Evolutionary conservation across 2,329 filamentous ascomycete genomes (phyloP).

Genomic region (Helotiales sp.): DNA sequence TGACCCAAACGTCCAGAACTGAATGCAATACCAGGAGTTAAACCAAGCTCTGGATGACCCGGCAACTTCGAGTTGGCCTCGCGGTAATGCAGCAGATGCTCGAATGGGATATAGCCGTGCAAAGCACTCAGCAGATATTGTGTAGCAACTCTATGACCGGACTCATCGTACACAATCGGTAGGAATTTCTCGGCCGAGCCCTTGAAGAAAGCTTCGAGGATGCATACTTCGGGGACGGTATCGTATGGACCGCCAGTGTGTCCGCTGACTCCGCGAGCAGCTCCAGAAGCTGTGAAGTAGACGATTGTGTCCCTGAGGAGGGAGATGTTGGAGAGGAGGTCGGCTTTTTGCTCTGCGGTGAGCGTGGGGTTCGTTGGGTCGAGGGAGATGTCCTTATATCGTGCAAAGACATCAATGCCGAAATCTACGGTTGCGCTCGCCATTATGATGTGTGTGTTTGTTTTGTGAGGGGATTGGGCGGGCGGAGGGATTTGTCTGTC

Average conservation of each 20-base stretch:
- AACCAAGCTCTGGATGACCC: slow-evolving; percentile 47
- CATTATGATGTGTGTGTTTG: slow-evolving; percentile 21
- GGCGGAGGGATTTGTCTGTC: not conserved
- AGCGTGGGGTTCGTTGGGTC: slow-evolving; percentile 45
- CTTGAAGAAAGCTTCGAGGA: slow-evolving; percentile 46
- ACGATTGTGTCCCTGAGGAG: slow-evolving; percentile 48
- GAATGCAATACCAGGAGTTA: slow-evolving; percentile 48
- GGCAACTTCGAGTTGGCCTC: slow-evolving; percentile 48
- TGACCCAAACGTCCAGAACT: slow-evolving; percentile 49
- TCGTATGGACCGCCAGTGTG: slow-evolving; percentile 49
- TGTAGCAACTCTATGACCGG: slow-evolving; percentile 48
- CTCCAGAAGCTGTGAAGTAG: slow-evolving; percentile 47
- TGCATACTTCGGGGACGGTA: slow-evolving; percentile 48
- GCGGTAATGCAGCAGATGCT: slow-evolving; percentile 49
- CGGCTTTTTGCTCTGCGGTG: slow-evolving; percentile 44
- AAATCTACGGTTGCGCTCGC: slow-evolving; percentile 33
- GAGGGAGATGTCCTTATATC: slow-evolving; percentile 35
- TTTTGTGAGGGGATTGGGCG: not conserved
- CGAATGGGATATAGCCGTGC: slow-evolving; percentile 45
- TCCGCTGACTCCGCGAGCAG: slow-evolving; percentile 46
- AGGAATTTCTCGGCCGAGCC: slow-evolving; percentile 43
- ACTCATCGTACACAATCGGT: slow-evolving; percentile 47
- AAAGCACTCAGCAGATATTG: slow-evolving; percentile 47
- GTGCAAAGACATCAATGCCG: slow-evolving; percentile 34
- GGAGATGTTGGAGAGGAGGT: slow-evolving; percentile 47